phyloP scores from a whole-genome alignment of 805 yeast species.

The Naumovozyma castellii region DNA sequence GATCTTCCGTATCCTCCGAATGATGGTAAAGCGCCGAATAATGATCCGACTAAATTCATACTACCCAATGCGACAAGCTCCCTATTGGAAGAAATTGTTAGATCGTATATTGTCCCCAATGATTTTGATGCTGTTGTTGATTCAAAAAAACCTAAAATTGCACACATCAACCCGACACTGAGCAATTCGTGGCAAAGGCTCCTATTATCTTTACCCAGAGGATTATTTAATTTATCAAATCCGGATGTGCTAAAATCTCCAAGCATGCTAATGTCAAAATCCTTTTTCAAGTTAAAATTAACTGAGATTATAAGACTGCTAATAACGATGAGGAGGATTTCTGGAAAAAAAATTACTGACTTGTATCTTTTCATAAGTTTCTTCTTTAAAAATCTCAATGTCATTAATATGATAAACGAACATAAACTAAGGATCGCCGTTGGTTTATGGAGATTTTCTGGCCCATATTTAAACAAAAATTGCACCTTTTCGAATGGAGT shows the following conservation, averaged over 20 bases:
- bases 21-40: constrained; percentile 67
- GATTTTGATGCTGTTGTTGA: constrained; percentile 89
- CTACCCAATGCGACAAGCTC: constrained; percentile 85
- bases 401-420: constrained; percentile 39
- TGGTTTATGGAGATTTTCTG: constrained; percentile 40
- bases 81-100: constrained; percentile 66
- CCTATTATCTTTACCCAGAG: constrained; percentile 41
- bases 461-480: constrained; percentile 44
- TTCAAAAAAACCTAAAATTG: constrained; percentile 85
- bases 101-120: constrained; percentile 60
- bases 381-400: constrained; percentile 35
- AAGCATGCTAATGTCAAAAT: constrained; percentile 52
- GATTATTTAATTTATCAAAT: constrained; percentile 41
- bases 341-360: constrained; percentile 64
- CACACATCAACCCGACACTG: constrained; percentile 65
- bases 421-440: constrained; percentile 52
- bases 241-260: constrained; percentile 54
- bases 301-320: constrained; percentile 46
- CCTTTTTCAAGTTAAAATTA: constrained; percentile 37
- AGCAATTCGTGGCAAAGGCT: constrained; percentile 46
- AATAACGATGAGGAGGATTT: constrained; percentile 67
- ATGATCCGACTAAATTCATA: constrained; percentile 54
- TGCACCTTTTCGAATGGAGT: constrained; percentile 62
- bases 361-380: constrained; percentile 30
- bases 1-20: constrained; percentile 96